A percentile compares a stretch with the other conserved stretches of the same genome.
phyloP scores from a whole-genome alignment of 306 rosid species.

The Corylus heterophylla region DNA sequence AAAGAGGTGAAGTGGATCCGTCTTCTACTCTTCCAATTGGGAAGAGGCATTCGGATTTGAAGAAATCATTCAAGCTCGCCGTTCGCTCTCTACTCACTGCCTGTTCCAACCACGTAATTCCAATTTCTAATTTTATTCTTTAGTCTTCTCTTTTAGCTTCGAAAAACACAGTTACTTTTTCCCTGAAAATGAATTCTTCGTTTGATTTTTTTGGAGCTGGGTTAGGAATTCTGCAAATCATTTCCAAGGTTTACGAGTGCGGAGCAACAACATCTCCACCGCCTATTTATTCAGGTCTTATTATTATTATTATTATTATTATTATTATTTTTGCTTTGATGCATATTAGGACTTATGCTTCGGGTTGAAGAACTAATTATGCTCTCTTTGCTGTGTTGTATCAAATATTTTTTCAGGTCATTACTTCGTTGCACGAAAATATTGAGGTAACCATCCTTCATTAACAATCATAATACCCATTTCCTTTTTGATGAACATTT shows the following conservation, averaged over 20 bases:
- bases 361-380: neutral
- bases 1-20: conserved; percentile 11
- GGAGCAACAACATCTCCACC: conserved; percentile 67
- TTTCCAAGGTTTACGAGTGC: conserved; percentile 48
- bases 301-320: conserved; percentile 4
- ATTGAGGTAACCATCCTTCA: conserved; percentile 54
- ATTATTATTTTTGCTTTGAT: conserved; percentile 8
- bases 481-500: neutral
- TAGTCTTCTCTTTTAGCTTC: neutral
- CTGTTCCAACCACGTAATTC: conserved; percentile 56
- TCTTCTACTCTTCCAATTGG: conserved; percentile 41
- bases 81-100: conserved; percentile 57
- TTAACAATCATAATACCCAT: neutral
- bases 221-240: conserved; percentile 60
- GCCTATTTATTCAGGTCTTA: conserved; percentile 67
- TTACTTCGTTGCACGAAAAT: conserved; percentile 69
- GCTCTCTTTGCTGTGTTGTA: conserved; percentile 16
- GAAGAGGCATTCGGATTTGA: conserved; percentile 49
- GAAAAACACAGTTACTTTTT: neutral
- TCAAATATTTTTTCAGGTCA: conserved; percentile 58
- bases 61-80: conserved; percentile 59
- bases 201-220: conserved; percentile 2
- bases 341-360: conserved; percentile 1
- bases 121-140: neutral
- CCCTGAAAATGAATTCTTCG: neutral